Evolutionary conservation across 371 early-diverging fungal species (phyloP).

Genomic region (Nematocida homosporus): DNA sequence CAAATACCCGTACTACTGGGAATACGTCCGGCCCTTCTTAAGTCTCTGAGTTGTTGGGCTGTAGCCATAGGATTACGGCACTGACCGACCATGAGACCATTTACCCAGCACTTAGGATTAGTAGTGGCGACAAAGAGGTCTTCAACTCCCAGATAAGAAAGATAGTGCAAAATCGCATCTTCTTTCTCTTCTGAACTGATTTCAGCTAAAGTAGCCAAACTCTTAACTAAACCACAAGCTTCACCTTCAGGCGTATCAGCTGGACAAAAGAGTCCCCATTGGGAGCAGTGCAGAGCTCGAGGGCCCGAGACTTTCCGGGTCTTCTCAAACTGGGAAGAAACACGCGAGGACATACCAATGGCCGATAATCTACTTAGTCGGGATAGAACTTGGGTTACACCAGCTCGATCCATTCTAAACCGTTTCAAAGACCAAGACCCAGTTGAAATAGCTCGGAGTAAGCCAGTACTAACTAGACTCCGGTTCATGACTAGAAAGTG

Average conservation of each 20-base stretch:
- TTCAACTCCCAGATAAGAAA: conserved; percentile 71
- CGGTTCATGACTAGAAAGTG: conserved; percentile 76
- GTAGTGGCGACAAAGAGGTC: conserved; percentile 67
- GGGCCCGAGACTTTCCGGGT: conserved; percentile 98
- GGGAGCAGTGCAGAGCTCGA: conserved; percentile 89
- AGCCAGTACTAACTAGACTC: conserved; percentile 84
- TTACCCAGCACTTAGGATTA: conserved; percentile 77
- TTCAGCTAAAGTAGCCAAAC: conserved; percentile 94
- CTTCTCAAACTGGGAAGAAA: conserved; percentile 97
- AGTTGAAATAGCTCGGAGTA: conserved; percentile 89
- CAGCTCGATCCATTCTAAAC: conserved; percentile 99
- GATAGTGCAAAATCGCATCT: conserved; percentile 73
- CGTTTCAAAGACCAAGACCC: conserved; percentile 99
- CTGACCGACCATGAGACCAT: conserved; percentile 81
- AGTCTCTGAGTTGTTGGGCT: conserved; percentile 75
- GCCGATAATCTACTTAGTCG: conserved; percentile 91
- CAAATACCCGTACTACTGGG: conserved; percentile 86
- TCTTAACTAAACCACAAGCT: conserved; percentile 97
- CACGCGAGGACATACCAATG: conserved; percentile 97
- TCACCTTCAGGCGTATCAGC: conserved; percentile 99
- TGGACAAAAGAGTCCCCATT: conserved; percentile 97
- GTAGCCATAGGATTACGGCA: conserved; percentile 75
- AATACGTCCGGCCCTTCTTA: conserved; percentile 79
- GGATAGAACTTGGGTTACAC: conserved; percentile 92
- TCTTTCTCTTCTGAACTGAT: conserved; percentile 82